Evolutionary conservation across 2,329 filamentous ascomycete genomes (phyloP).

Genomic region (Lachnellula occidentalis): DNA sequence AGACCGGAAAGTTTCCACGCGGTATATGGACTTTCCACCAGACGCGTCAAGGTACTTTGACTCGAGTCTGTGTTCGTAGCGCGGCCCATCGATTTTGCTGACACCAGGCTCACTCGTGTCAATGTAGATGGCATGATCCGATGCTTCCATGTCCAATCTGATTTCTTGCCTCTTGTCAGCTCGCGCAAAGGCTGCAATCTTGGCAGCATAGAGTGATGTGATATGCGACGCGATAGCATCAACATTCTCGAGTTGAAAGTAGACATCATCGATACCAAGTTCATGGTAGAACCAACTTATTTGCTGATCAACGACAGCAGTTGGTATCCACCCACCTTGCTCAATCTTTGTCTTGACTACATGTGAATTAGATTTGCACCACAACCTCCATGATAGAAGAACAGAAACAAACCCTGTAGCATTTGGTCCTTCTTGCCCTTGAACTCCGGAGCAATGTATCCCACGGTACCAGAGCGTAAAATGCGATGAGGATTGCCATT

Average conservation of each 20-base stretch:
- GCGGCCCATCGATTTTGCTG: slow-evolving; percentile 70
- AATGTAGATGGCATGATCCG: slow-evolving; percentile 96
- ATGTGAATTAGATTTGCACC: not conserved
- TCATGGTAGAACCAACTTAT: slow-evolving; percentile 97
- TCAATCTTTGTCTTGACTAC: slow-evolving; percentile 68
- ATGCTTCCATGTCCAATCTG: slow-evolving; percentile 87
- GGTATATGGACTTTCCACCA: slow-evolving; percentile 65
- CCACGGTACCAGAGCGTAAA: slow-evolving; percentile 82
- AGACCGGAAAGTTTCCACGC: slow-evolving; percentile 96
- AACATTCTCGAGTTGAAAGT: slow-evolving; percentile 86
- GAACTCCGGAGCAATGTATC: slow-evolving; percentile 92
- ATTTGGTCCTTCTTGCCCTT: slow-evolving; percentile 80
- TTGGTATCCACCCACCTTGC: slow-evolving; percentile 69
- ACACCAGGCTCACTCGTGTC: slow-evolving; percentile 91
- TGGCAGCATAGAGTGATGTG: slow-evolving; percentile 93
- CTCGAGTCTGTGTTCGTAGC: slow-evolving; percentile 90
- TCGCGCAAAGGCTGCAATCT: slow-evolving; percentile 87
- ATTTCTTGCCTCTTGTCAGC: slow-evolving; percentile 95
- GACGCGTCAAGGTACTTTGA: slow-evolving; percentile 88
- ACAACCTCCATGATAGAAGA: not conserved
- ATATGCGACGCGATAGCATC: slow-evolving; percentile 90
- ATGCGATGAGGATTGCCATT: slow-evolving; percentile 59
- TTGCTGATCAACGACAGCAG: slow-evolving; percentile 75
- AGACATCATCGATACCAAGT: slow-evolving; percentile 96
- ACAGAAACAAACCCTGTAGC: slow-evolving; percentile 23